Conservation (phyloP, 768 basidiomycete genomes). For the Calocybe gangraenosa region DNA sequence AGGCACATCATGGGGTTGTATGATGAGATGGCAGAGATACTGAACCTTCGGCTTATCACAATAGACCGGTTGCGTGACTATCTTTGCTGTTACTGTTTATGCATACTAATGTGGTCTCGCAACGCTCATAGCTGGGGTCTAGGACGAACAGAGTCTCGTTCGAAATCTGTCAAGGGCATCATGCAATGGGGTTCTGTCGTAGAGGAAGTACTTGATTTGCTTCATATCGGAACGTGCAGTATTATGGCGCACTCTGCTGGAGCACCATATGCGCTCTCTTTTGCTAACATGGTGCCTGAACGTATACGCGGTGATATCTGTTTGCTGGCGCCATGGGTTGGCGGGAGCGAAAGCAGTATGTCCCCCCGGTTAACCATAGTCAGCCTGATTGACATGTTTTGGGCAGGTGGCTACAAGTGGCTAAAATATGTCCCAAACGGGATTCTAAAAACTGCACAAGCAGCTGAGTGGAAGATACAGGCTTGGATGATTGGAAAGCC, state of each 20-base stretch:
- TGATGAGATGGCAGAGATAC: slow-evolving; percentile 90
- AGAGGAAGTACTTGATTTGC: slow-evolving; percentile 81
- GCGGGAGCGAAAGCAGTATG: slow-evolving; percentile 85
- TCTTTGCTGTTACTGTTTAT: slow-evolving; percentile 1
- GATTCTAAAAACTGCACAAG: slow-evolving; percentile 90
- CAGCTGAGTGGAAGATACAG: slow-evolving; percentile 96
- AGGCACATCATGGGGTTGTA: slow-evolving; percentile 93
- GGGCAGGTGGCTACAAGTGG: slow-evolving; percentile 85
- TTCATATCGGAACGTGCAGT: slow-evolving; percentile 76
- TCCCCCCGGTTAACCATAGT: slow-evolving; percentile 9
- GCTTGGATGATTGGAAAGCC: slow-evolving; percentile 98
- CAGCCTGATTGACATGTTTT: slow-evolving; percentile 4
- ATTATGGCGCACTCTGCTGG: slow-evolving; percentile 96
- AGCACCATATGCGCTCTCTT: slow-evolving; percentile 89
- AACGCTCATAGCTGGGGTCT: slow-evolving; percentile 73
- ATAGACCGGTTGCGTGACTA: slow-evolving; percentile 72
- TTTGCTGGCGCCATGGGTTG: slow-evolving; percentile 94
- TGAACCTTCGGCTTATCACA: slow-evolving; percentile 86
- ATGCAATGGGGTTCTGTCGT: slow-evolving; percentile 90
- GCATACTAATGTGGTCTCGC: slow-evolving; percentile 11
- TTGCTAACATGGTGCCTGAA: slow-evolving; percentile 68
- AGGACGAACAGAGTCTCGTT: slow-evolving; percentile 74
- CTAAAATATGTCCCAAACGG: slow-evolving; percentile 94
- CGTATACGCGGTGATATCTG: slow-evolving; percentile 83
- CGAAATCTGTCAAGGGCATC: slow-evolving; percentile 71